phyloP scores from a whole-genome alignment of 164 flowering plant species.

The Dillenia turbinata region DNA sequence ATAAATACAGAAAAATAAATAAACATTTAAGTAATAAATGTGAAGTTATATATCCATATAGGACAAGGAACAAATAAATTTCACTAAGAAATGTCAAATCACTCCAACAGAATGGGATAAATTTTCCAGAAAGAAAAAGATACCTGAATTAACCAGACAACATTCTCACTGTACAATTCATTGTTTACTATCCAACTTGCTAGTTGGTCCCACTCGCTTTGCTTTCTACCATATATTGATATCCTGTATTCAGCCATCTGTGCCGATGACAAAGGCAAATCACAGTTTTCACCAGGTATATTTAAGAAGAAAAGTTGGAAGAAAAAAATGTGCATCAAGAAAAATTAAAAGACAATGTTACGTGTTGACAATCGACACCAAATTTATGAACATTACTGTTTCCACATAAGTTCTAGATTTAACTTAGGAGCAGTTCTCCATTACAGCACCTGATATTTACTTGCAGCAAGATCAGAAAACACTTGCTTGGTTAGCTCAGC shows the following conservation, averaged over 20 bases:
- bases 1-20: not conserved
- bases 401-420: not conserved
- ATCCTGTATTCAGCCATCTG: constrained; percentile 99
- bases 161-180: constrained; percentile 85
- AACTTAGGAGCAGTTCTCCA: not conserved
- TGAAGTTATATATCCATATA: not conserved
- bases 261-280: constrained; percentile 5
- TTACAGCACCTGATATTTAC: constrained; percentile 87
- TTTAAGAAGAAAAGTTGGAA: not conserved
- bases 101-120: no score
- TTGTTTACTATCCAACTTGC: constrained; percentile 99
- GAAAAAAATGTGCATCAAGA: no score
- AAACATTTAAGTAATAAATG: not conserved
- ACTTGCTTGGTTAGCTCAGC: constrained; percentile 96
- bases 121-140: not conserved
- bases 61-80: not conserved
- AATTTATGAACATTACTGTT: no score
- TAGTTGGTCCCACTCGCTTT: constrained; percentile 96
- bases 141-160: constrained; percentile 96
- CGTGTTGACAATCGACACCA: no score
- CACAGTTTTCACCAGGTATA: not conserved
- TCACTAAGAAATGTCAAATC: not conserved
- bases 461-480: constrained; percentile 79
- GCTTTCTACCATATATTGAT: constrained; percentile 97
- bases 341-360: no score